Conservation (phyloP, 139 green algal genomes). For the Trebouxia sp. region DNA sequence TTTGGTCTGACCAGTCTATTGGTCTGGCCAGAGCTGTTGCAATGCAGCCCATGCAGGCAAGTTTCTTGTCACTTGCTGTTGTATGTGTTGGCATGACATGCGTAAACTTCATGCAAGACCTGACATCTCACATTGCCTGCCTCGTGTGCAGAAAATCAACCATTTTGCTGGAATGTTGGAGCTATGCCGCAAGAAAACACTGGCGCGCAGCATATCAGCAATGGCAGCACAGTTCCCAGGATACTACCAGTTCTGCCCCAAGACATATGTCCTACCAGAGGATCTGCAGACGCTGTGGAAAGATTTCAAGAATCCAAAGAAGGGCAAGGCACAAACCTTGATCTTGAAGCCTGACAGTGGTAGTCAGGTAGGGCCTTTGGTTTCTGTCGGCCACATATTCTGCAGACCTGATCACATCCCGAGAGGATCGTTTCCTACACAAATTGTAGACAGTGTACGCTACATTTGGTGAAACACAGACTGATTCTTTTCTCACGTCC, state of each 20-base stretch:
- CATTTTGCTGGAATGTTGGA: slow-evolving; percentile 88
- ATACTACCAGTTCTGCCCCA: slow-evolving; percentile 67
- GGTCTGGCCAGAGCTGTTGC: slow-evolving; percentile 67
- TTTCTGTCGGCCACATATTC: not conserved
- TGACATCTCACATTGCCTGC: not conserved
- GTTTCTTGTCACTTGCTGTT: not conserved
- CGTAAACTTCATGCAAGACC: not conserved
- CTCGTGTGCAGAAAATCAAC: slow-evolving; percentile 77
- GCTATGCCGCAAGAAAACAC: slow-evolving; percentile 80
- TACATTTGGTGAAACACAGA: too few relatives aligned
- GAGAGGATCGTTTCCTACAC: too few relatives aligned
- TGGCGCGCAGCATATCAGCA: slow-evolving; percentile 68
- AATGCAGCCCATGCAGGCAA: slow-evolving; percentile 60
- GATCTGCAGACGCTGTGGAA: slow-evolving; percentile 53
- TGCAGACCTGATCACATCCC: too few relatives aligned
- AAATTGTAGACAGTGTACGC: too few relatives aligned
- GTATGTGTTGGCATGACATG: not conserved
- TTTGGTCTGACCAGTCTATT: slow-evolving; percentile 80
- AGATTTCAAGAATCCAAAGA: slow-evolving; percentile 20
- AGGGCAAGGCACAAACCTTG: slow-evolving; percentile 62
- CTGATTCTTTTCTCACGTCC: too few relatives aligned
- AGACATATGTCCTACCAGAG: slow-evolving; percentile 70
- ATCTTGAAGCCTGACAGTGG: slow-evolving; percentile 88
- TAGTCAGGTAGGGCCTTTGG: slow-evolving; percentile 48
- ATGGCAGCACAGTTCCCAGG: slow-evolving; percentile 56